Evolutionary conservation across 1,284 basidiomycete species (phyloP).

Genomic region (Ustilago tritici): DNA sequence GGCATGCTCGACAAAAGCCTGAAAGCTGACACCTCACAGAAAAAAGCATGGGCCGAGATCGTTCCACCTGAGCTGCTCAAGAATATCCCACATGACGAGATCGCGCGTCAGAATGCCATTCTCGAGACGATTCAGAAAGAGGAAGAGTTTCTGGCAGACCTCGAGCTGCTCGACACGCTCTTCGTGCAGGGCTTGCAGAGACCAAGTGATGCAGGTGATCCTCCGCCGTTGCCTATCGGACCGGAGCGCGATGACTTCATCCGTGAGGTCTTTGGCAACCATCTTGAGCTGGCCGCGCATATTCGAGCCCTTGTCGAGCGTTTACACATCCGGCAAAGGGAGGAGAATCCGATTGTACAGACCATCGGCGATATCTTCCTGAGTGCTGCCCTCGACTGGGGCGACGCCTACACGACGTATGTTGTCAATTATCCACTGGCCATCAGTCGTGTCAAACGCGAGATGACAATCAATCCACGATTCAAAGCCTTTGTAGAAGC

Average conservation of each 20-base stretch:
- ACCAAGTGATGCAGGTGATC: slow-evolving; percentile 57
- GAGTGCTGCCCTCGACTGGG: slow-evolving; percentile 87
- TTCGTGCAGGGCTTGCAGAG: slow-evolving; percentile 52
- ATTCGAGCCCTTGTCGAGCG: slow-evolving; percentile 84
- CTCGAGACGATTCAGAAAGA: slow-evolving; percentile 91
- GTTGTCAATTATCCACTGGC: slow-evolving; percentile 86
- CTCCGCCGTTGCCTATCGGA: slow-evolving; percentile 57
- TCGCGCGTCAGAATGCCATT: slow-evolving; percentile 88
- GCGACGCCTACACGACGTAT: slow-evolving; percentile 85
- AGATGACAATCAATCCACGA: slow-evolving; percentile 82
- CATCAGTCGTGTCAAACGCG: slow-evolving; percentile 86
- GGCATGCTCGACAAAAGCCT: slow-evolving; percentile 15
- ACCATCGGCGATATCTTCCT: slow-evolving; percentile 91
- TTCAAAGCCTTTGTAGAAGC: slow-evolving; percentile 91
- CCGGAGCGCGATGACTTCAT: slow-evolving; percentile 80
- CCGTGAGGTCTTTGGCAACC: slow-evolving; percentile 86
- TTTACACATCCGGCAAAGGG: slow-evolving; percentile 86
- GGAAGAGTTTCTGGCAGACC: slow-evolving; percentile 87
- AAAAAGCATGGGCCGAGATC: slow-evolving; percentile 80
- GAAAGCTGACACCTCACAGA: slow-evolving; percentile 28
- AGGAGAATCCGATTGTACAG: slow-evolving; percentile 85
- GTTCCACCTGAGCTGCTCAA: slow-evolving; percentile 78
- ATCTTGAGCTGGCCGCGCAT: slow-evolving; percentile 83
- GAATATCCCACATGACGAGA: slow-evolving; percentile 80
- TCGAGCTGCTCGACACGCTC: slow-evolving; percentile 80